phyloP scores from a whole-genome alignment of 2,329 filamentous ascomycete species.

The Fusarium duplospermum region DNA sequence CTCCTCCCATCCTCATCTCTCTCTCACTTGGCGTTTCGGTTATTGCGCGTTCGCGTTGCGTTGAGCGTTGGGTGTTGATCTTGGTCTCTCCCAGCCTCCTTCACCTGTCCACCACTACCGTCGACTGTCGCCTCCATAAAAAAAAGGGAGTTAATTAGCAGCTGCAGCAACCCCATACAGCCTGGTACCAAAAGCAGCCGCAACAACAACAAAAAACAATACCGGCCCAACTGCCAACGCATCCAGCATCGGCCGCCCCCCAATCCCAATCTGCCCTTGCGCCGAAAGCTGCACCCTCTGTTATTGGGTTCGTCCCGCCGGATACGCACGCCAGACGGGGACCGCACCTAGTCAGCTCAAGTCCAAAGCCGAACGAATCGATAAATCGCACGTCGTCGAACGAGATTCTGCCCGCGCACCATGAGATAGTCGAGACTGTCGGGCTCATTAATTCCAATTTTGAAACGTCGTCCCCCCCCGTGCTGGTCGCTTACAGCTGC shows the following conservation, averaged over 20 bases:
- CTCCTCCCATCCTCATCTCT: conserved; percentile 20
- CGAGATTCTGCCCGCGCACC: conserved; percentile 48
- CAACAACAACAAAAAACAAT: conserved; percentile 38
- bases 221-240: conserved; percentile 30
- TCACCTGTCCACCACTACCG: background rate
- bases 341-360: conserved; percentile 34
- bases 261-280: conserved; percentile 35
- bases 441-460: conserved; percentile 51
- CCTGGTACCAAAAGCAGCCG: conserved; percentile 13
- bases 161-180: conserved; percentile 33
- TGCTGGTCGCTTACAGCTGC: conserved; percentile 26
- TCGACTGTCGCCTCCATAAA: conserved; percentile 19
- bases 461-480: conserved; percentile 28
- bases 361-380: conserved; percentile 43
- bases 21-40: conserved; percentile 18
- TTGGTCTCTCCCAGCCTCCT: conserved; percentile 22
- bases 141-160: conserved; percentile 42
- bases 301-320: conserved; percentile 35
- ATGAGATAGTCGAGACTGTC: conserved; percentile 56
- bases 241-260: conserved; percentile 37
- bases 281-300: conserved; percentile 40
- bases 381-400: conserved; percentile 48
- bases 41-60: conserved; percentile 19
- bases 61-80: conserved; percentile 25
- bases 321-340: conserved; percentile 40